phyloP scores from a whole-genome alignment of 352 stramenopile species.

The Phytophthora litchii region DNA sequence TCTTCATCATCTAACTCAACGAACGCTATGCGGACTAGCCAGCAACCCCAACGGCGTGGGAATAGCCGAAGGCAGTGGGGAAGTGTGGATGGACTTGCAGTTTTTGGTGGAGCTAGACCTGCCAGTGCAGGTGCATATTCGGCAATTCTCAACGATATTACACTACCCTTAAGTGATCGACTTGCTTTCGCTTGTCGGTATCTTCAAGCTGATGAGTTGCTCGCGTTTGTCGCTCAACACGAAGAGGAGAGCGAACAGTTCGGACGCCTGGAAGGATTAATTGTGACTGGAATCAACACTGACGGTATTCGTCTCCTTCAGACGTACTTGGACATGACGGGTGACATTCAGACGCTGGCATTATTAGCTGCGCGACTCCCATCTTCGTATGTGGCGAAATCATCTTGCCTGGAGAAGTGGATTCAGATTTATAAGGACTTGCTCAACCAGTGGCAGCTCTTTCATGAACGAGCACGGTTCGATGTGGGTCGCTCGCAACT shows the following conservation, averaged over 20 bases:
- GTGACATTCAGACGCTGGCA: slow-evolving; percentile 93
- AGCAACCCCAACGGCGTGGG: slow-evolving; percentile 38
- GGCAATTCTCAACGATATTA: slow-evolving; percentile 86
- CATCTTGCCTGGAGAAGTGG: slow-evolving; percentile 80
- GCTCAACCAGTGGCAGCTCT: slow-evolving; percentile 95
- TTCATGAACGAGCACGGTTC: slow-evolving; percentile 91
- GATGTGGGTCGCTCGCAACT: slow-evolving; percentile 92
- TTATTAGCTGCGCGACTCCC: slow-evolving; percentile 79
- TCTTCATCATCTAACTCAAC: slow-evolving; percentile 36
- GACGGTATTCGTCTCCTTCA: slow-evolving; percentile 90
- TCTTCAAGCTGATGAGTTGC: slow-evolving; percentile 82
- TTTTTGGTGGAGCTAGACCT: slow-evolving; percentile 35
- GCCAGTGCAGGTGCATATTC: slow-evolving; percentile 56
- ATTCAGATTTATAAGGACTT: slow-evolving; percentile 92
- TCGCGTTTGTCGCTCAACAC: slow-evolving; percentile 77
- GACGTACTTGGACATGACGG: slow-evolving; percentile 89
- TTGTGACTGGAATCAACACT: slow-evolving; percentile 88
- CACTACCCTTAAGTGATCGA: slow-evolving; percentile 88
- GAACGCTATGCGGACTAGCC: slow-evolving; percentile 27
- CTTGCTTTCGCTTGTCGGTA: slow-evolving; percentile 93
- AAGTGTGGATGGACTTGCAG: slow-evolving; percentile 61
- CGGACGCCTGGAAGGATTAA: slow-evolving; percentile 90
- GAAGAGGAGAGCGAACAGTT: slow-evolving; percentile 81
- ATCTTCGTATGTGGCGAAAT: slow-evolving; percentile 59
- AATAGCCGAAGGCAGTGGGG: slow-evolving; percentile 61